These are phyloP conservation scores for Neurospora sp. DNA, from an alignment of 495 filamentous ascomycete species.

Conservation along the genomic window DNA sequence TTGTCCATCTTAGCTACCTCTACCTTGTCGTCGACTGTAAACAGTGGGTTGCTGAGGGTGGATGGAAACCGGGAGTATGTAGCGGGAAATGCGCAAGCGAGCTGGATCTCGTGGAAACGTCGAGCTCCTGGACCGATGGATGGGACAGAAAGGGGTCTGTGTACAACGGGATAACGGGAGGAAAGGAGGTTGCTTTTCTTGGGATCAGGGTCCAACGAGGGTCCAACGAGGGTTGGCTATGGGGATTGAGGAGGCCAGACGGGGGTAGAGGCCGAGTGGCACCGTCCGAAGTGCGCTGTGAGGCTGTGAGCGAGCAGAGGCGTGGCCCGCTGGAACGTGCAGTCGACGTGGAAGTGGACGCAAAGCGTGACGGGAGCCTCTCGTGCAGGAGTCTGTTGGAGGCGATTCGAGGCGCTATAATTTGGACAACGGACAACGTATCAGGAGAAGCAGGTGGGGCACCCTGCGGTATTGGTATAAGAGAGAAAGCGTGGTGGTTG, in stretches of 20 bases:
- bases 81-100: background rate
- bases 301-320: background rate
- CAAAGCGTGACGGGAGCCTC: background rate
- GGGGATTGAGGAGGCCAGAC: background rate
- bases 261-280: background rate
- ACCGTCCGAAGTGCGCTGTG: background rate
- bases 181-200: conserved; percentile 9
- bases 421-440: background rate
- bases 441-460: background rate
- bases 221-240: conserved; percentile 2
- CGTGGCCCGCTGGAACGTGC: background rate
- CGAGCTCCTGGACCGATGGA: background rate
- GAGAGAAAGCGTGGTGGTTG: background rate
- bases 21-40: background rate
- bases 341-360: background rate
- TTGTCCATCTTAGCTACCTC: conserved; percentile 33
- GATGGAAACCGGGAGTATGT: background rate
- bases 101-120: background rate
- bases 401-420: background rate
- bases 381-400: background rate
- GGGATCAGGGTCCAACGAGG: conserved; percentile 7
- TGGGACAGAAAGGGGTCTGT: background rate
- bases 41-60: background rate
- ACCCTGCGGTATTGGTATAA: background rate
- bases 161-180: background rate